phyloP scores from a whole-genome alignment of 805 yeast genomes.

The Lachancea thermotolerans region DNA sequence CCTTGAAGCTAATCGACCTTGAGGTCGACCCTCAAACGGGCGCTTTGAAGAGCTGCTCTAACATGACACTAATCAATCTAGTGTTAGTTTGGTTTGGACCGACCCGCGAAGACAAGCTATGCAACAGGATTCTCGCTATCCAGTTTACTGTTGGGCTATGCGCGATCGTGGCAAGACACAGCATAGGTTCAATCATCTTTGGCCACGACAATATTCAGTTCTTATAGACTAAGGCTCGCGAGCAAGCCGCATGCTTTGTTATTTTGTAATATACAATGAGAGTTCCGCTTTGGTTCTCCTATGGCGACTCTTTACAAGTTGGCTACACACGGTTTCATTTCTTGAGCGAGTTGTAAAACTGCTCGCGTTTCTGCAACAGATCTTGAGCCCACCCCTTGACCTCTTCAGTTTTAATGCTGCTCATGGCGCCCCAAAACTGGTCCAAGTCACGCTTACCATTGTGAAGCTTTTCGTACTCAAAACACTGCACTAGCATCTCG shows the following conservation, averaged over 20 bases:
- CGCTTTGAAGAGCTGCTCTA: constrained; percentile 47
- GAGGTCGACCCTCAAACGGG: constrained; percentile 33
- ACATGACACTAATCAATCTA: constrained; percentile 83
- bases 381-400: constrained; percentile 64
- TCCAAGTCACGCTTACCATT: constrained; percentile 51
- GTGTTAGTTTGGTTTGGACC: constrained; percentile 86
- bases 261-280: not conserved
- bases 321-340: not conserved
- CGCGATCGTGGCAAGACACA: constrained; percentile 70
- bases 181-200: constrained; percentile 77
- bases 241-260: not conserved
- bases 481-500: constrained; percentile 76
- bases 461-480: constrained; percentile 71
- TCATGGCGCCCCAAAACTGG: constrained; percentile 62
- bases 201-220: constrained; percentile 75
- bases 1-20: constrained; percentile 41
- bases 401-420: constrained; percentile 62
- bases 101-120: constrained; percentile 70
- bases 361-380: constrained; percentile 40
- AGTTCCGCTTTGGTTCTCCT: not conserved
- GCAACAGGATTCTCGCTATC: constrained; percentile 48
- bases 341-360: constrained; percentile 31
- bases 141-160: constrained; percentile 63
- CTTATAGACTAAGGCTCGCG: not conserved
- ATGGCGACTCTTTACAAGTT: not conserved